A percentile compares a stretch with the other conserved stretches of the same genome.
These are phyloP conservation scores for Allantophomopsis cytisporea DNA, from an alignment of 2,329 filamentous ascomycete genomes.

Conservation along the genomic window DNA sequence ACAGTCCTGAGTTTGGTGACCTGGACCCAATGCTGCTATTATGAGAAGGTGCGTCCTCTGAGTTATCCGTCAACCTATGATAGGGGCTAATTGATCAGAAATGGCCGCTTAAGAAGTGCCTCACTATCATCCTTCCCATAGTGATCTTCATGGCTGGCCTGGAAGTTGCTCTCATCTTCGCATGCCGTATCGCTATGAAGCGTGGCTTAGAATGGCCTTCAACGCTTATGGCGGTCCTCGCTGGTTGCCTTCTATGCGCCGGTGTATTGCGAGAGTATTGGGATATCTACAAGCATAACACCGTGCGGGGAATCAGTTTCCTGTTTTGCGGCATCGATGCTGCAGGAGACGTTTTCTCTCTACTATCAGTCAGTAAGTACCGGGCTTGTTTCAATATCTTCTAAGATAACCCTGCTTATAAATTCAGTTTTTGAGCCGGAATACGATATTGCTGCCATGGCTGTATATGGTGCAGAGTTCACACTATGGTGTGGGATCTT, in stretches of 20 bases:
- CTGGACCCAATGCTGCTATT: slow-evolving; percentile 18
- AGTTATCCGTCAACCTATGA: too few species aligned
- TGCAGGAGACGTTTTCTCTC: slow-evolving; percentile 51
- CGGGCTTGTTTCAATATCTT: background rate
- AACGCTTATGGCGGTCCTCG: slow-evolving; percentile 52
- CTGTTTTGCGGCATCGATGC: slow-evolving; percentile 60
- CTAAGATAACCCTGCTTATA: background rate
- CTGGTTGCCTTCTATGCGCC: slow-evolving; percentile 46
- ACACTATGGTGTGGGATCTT: slow-evolving; percentile 55
- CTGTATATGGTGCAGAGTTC: slow-evolving; percentile 55
- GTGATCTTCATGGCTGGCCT: slow-evolving; percentile 42
- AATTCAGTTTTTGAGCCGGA: slow-evolving; percentile 36
- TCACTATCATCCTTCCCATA: slow-evolving; percentile 33
- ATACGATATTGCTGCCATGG: slow-evolving; percentile 46
- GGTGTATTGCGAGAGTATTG: slow-evolving; percentile 57
- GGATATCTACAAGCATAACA: slow-evolving; percentile 53
- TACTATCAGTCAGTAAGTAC: slow-evolving; percentile 39
- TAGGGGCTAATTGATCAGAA: too few species aligned
- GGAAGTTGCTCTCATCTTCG: slow-evolving; percentile 45
- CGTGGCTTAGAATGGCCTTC: slow-evolving; percentile 40
- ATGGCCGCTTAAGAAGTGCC: slow-evolving; percentile 35
- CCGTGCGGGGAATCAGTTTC: slow-evolving; percentile 59
- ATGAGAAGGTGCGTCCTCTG: slow-evolving; percentile 27
- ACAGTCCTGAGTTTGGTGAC: slow-evolving; percentile 19
- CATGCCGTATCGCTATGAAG: slow-evolving; percentile 21